Base-by-base conservation (phyloP, 2,329 filamentous ascomycete genomes). In the Zopfia rhizophila region DNA sequence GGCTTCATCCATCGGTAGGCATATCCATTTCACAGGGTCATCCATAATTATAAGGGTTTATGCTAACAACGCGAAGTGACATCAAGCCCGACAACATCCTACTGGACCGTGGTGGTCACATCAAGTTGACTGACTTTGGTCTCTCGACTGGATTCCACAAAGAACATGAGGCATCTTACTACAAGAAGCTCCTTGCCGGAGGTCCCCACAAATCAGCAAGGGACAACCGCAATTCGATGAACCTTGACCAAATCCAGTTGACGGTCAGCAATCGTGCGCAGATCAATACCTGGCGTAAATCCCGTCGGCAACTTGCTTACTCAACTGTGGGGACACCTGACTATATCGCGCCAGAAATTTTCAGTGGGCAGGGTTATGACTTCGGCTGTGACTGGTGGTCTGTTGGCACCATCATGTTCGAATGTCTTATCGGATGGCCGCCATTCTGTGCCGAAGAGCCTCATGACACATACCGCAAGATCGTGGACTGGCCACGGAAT, bases 361-460 rank as follows among this genome's bases (percentile, higher is more conserved):
- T 99, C 74, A 95, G 90, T 33, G 92, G 93, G 13, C 90, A 96
- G 65, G 94, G 94, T 36, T 99, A 99, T 77, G 90, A 91, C 47
- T 96, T 93, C 66, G 88, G 95, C 69, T 99, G 94, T 72, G 94
- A 99, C 79, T 99, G 94, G 94, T 99, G 94, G 94, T 96, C 90
- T 16, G 83, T 99, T 37, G 94, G 94, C 40, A 97, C 94, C 31
- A 99, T 99, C 76, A 97, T 99, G 94, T 99, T 97, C 65, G 94
- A 99, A 75, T 99, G 94, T 73, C 81, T 99, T 59, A 91, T 99
- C 51, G 94, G 94, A 63, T 99, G 94, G 94, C 94, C 94, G 43
- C 94, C 94, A 21, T 99, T 99, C 83, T 99, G 94, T 72, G 93
- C 94, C 14, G 94, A 99, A 72, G 93, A 97, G 70, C 90, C 91